phyloP scores from a whole-genome alignment of 371 early-diverging fungal species.

The Entomophthora muscae region DNA sequence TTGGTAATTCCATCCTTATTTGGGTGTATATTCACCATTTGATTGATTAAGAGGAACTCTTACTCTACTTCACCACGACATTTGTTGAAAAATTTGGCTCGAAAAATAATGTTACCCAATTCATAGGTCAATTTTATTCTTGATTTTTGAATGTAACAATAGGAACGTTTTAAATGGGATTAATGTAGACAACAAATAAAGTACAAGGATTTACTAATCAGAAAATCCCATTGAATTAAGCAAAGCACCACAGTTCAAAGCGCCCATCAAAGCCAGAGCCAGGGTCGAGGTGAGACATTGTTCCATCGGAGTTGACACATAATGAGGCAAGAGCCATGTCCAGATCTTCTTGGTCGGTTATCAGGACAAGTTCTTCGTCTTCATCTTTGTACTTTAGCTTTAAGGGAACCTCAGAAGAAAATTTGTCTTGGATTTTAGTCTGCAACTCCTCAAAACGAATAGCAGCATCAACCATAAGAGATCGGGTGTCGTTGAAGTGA shows the following conservation, averaged over 20 bases:
- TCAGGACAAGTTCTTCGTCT: conserved; percentile 64
- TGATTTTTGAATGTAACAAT: too few species aligned
- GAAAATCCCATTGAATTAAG: too few species aligned
- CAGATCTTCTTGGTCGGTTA: conserved; percentile 86
- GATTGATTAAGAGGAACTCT: too few species aligned
- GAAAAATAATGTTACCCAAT: too few species aligned
- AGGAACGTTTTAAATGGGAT: too few species aligned
- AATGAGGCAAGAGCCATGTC: conserved; percentile 56
- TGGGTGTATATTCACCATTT: too few species aligned
- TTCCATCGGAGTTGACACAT: conserved; percentile 17
- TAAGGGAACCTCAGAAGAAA: conserved; percentile 22
- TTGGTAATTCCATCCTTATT: too few species aligned
- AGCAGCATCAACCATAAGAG: conserved; percentile 37
- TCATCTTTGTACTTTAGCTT: conserved; percentile 75
- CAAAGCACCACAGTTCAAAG: conserved; percentile 7
- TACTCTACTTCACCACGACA: too few species aligned
- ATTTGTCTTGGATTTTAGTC: conserved; percentile 44
- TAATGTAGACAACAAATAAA: too few species aligned
- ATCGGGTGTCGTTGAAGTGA: conserved; percentile 53
- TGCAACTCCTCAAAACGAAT: conserved; percentile 40
- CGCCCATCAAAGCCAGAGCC: conserved; percentile 7
- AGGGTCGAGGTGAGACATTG: conserved; percentile 7
- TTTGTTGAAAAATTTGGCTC: too few species aligned
- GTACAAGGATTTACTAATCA: too few species aligned
- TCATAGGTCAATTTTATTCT: too few species aligned